These are phyloP conservation scores for Tolypocladium amazonense DNA, from an alignment of 2,329 filamentous ascomycete genomes.

Conservation along the genomic window DNA sequence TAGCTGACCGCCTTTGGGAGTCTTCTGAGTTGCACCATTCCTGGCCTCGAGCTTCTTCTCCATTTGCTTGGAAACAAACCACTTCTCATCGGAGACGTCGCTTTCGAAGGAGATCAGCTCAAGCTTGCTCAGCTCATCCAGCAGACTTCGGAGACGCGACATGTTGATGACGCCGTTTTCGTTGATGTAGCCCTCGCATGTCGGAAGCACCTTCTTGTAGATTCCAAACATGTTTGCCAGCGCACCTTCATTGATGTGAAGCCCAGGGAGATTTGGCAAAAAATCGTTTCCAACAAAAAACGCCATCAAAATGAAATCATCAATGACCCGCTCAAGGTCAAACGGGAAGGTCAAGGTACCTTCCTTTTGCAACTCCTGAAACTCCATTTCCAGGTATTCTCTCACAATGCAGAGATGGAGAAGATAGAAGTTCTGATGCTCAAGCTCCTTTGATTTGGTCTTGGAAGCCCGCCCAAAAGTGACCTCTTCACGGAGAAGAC, in stretches of 20 bases:
- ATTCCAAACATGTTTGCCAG: slow-evolving; percentile 94
- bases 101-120: slow-evolving; percentile 90
- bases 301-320: slow-evolving; percentile 98
- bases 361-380: slow-evolving; percentile 76
- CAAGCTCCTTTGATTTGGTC: slow-evolving; percentile 86
- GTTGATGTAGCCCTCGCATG: slow-evolving; percentile 90
- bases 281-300: slow-evolving; percentile 99
- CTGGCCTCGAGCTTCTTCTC: slow-evolving; percentile 52
- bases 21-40: slow-evolving; percentile 43
- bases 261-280: slow-evolving; percentile 85
- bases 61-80: slow-evolving; percentile 80
- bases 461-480: slow-evolving; percentile 86
- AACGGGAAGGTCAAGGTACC: slow-evolving; percentile 67
- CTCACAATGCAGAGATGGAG: slow-evolving; percentile 96
- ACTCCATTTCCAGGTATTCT: slow-evolving; percentile 94
- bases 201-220: slow-evolving; percentile 83
- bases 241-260: slow-evolving; percentile 98
- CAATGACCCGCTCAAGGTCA: slow-evolving; percentile 92
- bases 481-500: slow-evolving; percentile 90
- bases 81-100: slow-evolving; percentile 78
- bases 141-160: slow-evolving; percentile 61
- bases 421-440: slow-evolving; percentile 97
- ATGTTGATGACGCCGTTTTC: slow-evolving; percentile 89
- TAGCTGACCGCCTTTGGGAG: slow-evolving; percentile 46
- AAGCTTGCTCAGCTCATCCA: slow-evolving; percentile 78